These are phyloP conservation scores for Erigeron philadelphicus DNA, from an alignment of 140 eudicot species.

Conservation along the genomic window DNA sequence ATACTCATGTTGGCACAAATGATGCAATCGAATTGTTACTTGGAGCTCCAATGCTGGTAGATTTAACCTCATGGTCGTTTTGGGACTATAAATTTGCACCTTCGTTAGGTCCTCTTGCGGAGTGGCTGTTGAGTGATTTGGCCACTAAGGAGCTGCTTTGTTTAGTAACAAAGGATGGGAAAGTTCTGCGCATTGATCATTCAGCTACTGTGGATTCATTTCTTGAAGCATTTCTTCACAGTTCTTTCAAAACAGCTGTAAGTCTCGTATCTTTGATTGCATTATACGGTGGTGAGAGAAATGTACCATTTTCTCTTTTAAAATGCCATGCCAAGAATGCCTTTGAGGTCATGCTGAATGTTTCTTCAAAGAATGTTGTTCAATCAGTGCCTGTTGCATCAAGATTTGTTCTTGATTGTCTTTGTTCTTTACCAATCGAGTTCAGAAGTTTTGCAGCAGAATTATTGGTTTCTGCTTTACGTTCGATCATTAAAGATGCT, in stretches of 20 bases:
- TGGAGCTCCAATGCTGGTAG: slow-evolving; percentile 71
- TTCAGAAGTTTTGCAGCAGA: slow-evolving; percentile 63
- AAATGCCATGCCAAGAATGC: slow-evolving; percentile 59
- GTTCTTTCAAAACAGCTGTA: slow-evolving; percentile 64
- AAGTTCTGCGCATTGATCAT: slow-evolving; percentile 63
- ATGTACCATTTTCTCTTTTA: slow-evolving; percentile 56
- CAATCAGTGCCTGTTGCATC: slow-evolving; percentile 24
- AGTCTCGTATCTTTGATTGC: slow-evolving; percentile 57
- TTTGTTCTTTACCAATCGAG: slow-evolving; percentile 61
- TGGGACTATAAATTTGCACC: slow-evolving; percentile 82
- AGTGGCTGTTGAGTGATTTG: slow-evolving; percentile 65
- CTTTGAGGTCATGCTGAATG: slow-evolving; percentile 42
- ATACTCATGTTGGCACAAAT: slow-evolving; percentile 32
- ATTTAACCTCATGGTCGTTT: slow-evolving; percentile 60
- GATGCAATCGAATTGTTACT: slow-evolving; percentile 63
- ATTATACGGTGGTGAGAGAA: slow-evolving; percentile 60
- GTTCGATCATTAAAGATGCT: slow-evolving; percentile 49
- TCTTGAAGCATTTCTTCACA: slow-evolving; percentile 51
- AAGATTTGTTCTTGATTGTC: slow-evolving; percentile 62
- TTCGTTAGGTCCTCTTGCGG: slow-evolving; percentile 75
- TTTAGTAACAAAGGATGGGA: slow-evolving; percentile 61
- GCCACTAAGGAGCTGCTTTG: slow-evolving; percentile 67
- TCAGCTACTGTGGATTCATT: slow-evolving; percentile 76
- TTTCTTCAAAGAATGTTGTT: slow-evolving; percentile 25
- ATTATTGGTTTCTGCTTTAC: slow-evolving; percentile 54